A percentile compares a stretch with the other conserved stretches of the same genome.
Conservation (phyloP, 2,329 filamentous ascomycete genomes). For the Fusarium coffeatum region DNA sequence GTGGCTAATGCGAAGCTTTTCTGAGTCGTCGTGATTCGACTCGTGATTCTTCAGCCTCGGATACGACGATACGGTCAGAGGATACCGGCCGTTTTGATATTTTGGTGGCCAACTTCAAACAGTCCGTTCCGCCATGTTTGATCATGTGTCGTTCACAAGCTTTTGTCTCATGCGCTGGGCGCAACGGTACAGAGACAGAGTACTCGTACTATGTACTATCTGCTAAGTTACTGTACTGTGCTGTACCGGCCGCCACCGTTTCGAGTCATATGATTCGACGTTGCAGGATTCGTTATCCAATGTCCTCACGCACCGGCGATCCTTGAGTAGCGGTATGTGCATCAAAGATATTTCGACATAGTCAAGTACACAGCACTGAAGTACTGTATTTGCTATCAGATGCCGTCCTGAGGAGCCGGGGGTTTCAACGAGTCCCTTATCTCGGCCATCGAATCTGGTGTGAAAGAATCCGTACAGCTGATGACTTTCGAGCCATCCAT, state of each 20-base stretch:
- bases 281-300: conserved; percentile 10
- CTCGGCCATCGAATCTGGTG: background rate
- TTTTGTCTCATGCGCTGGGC: conserved; percentile 20
- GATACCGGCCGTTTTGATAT: conserved; percentile 13
- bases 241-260: conserved; percentile 20
- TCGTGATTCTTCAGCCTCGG: conserved; percentile 36
- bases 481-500: background rate
- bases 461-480: background rate
- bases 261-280: conserved; percentile 37
- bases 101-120: conserved; percentile 19
- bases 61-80: conserved; percentile 7
- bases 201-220: conserved; percentile 19
- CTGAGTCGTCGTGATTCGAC: conserved; percentile 37
- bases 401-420: background rate
- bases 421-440: background rate
- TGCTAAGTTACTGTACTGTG: background rate
- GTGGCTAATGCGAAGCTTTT: conserved; percentile 23
- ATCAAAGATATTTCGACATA: background rate
- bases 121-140: conserved; percentile 11
- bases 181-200: conserved; percentile 23
- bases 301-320: conserved; percentile 20
- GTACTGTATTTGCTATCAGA: background rate
- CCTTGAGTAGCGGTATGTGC: conserved; percentile 8
- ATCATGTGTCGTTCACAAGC: conserved; percentile 38
- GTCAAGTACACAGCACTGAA: background rate